These are phyloP conservation scores for Phytopythium ostracodes DNA, from an alignment of 352 stramenopile species.

Conservation along the genomic window DNA sequence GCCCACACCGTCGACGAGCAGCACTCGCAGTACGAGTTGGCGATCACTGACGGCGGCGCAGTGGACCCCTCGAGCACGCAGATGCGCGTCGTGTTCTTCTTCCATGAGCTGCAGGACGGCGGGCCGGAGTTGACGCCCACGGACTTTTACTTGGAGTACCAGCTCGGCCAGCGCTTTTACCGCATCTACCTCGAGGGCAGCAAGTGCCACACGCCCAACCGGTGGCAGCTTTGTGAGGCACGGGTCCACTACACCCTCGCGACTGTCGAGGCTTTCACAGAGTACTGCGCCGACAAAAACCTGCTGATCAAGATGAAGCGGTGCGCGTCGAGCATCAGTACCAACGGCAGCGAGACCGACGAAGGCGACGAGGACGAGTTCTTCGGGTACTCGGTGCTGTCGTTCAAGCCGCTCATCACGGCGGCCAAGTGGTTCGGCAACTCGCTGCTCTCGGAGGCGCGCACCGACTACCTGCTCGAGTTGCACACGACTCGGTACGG, in stretches of 20 bases:
- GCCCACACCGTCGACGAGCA: conserved; percentile 9
- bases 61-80: conserved; percentile 73
- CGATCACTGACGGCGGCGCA: conserved; percentile 25
- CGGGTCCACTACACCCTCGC: conserved; percentile 65
- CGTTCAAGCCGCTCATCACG: conserved; percentile 46
- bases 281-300: conserved; percentile 62
- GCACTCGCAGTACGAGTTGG: conserved; percentile 12
- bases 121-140: conserved; percentile 42
- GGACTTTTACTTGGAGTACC: conserved; percentile 79
- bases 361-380: conserved; percentile 27
- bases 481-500: conserved; percentile 51
- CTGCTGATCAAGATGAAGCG: conserved; percentile 69
- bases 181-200: conserved; percentile 68
- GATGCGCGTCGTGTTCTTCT: conserved; percentile 74
- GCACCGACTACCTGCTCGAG: conserved; percentile 64
- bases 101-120: conserved; percentile 79
- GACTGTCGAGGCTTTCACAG: conserved; percentile 59
- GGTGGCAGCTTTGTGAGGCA: conserved; percentile 79
- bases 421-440: conserved; percentile 57
- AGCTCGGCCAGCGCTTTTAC: conserved; percentile 57
- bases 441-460: conserved; percentile 41
- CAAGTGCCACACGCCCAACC: conserved; percentile 75
- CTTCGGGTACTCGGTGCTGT: conserved; percentile 51
- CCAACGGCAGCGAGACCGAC: background rate
- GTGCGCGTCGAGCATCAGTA: background rate